Percentiles rank a stretch among this genome's conserved stretches.
Evolutionary conservation across 2,329 filamentous ascomycete species (phyloP).

Genomic region (Fonsecaea nubica): DNA sequence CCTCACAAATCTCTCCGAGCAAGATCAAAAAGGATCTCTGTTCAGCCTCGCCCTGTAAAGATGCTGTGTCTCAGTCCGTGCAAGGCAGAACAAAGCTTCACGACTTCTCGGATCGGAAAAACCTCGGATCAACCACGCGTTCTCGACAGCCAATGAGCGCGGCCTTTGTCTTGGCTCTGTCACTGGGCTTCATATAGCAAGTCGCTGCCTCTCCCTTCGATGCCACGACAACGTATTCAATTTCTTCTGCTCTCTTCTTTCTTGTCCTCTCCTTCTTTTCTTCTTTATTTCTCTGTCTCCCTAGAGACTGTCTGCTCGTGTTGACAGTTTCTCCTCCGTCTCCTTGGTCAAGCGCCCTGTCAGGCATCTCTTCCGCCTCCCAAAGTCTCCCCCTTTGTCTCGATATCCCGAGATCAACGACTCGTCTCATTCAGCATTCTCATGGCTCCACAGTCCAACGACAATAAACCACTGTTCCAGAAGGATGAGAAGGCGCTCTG

Average conservation of each 20-base stretch:
- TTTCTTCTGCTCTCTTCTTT: slow-evolving; percentile 5
- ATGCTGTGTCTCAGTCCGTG: slow-evolving; percentile 1
- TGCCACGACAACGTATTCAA: not conserved
- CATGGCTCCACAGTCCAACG: slow-evolving; percentile 63
- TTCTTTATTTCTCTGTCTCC: not conserved
- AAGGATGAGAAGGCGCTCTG: slow-evolving; percentile 93
- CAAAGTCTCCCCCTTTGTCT: not conserved
- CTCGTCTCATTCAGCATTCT: slow-evolving; percentile 47
- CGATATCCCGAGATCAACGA: slow-evolving; percentile 35
- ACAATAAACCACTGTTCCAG: slow-evolving; percentile 60
- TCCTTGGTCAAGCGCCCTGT: not conserved
- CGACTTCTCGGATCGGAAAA: not conserved
- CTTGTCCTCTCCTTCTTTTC: not conserved
- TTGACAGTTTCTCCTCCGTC: not conserved
- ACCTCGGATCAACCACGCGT: slow-evolving; percentile 16
- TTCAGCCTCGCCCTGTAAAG: not conserved
- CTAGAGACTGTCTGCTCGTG: not conserved
- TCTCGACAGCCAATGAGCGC: slow-evolving; percentile 23
- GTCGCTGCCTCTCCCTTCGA: slow-evolving; percentile 5
- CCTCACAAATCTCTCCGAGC: not conserved
- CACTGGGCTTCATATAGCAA: not conserved
- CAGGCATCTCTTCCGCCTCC: not conserved
- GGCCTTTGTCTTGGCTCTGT: slow-evolving; percentile 7
- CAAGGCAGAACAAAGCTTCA: not conserved
- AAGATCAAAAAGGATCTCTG: not conserved